Percentiles rank a stretch among this genome's conserved stretches.
Conservation (phyloP, 2,329 filamentous ascomycete species). For the Ascochyta koolunga region DNA sequence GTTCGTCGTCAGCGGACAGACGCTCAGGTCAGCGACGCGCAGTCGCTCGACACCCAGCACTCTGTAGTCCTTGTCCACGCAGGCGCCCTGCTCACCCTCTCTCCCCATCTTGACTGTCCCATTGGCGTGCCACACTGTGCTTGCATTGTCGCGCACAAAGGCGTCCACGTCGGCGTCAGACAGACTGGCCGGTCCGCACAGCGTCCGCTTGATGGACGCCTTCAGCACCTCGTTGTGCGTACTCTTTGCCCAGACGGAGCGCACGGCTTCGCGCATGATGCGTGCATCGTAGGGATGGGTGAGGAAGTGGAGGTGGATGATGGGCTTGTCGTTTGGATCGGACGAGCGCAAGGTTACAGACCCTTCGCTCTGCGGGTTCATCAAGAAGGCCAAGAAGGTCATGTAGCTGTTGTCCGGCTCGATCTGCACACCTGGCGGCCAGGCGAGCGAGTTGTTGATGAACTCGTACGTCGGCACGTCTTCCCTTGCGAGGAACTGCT, state of each 20-base stretch:
- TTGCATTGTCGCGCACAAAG: conserved; percentile 35
- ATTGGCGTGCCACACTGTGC: conserved; percentile 47
- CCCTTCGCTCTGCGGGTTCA: conserved; percentile 58
- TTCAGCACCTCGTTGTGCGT: conserved; percentile 57
- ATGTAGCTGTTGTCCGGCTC: conserved; percentile 45
- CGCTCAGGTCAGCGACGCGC: conserved; percentile 49
- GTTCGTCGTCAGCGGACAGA: conserved; percentile 42
- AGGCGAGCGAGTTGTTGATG: conserved; percentile 37
- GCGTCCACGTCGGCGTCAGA: conserved; percentile 58
- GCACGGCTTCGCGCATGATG: conserved; percentile 36
- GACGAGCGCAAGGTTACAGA: conserved; percentile 60
- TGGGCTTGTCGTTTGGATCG: conserved; percentile 58
- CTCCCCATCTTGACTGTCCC: conserved; percentile 49
- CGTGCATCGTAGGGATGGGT: conserved; percentile 60
- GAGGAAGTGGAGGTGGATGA: conserved; percentile 61
- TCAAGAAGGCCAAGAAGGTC: conserved; percentile 53
- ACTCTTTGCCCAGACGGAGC: conserved; percentile 51
- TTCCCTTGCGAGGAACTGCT: conserved; percentile 54
- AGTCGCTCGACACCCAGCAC: conserved; percentile 48
- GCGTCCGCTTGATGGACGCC: conserved; percentile 55
- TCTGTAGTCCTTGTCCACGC: conserved; percentile 46
- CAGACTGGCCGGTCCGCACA: conserved; percentile 52
- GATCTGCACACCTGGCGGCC: conserved; percentile 34
- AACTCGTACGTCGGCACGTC: conserved; percentile 66
- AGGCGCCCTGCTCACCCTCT: conserved; percentile 39